Conservation (phyloP, 352 stramenopile genomes). For the Phytophthora boehmeriae region DNA sequence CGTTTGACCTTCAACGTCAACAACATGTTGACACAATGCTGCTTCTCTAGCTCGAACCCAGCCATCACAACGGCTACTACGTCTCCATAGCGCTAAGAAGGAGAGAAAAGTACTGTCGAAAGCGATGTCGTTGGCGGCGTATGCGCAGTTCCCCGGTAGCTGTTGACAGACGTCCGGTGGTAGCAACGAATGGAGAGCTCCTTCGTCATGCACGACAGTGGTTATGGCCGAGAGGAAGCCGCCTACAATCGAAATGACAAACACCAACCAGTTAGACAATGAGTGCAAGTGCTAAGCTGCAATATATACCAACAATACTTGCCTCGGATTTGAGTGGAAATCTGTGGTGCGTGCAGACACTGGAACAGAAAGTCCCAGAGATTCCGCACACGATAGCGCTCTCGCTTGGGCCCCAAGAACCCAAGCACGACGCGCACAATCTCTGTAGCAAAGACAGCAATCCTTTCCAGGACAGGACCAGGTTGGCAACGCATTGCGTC, state of each 20-base stretch:
- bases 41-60: too few relatives aligned
- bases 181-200: constrained; percentile 34
- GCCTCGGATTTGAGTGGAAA: constrained; percentile 50
- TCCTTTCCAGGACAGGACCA: constrained; percentile 33
- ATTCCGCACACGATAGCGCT: constrained; percentile 54
- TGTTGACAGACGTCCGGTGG: constrained; percentile 37
- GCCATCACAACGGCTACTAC: background rate
- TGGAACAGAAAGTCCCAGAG: constrained; percentile 80
- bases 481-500: constrained; percentile 42
- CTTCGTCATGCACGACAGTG: constrained; percentile 30
- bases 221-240: constrained; percentile 54
- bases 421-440: constrained; percentile 53
- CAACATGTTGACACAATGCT: too few relatives aligned
- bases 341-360: constrained; percentile 65
- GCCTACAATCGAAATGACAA: constrained; percentile 18
- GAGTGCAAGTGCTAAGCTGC: constrained; percentile 4
- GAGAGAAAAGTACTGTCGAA: constrained; percentile 55
- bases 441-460: constrained; percentile 40
- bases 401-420: constrained; percentile 54
- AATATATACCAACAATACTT: constrained; percentile 2
- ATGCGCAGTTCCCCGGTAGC: constrained; percentile 41
- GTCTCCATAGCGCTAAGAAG: constrained; percentile 8
- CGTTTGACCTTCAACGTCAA: too few relatives aligned
- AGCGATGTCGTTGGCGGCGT: constrained; percentile 59
- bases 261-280: constrained; percentile 1